Evolutionary conservation across 169 alveolate genomes (phyloP).

Genomic region (Cryptosporidium tyzzeri): DNA sequence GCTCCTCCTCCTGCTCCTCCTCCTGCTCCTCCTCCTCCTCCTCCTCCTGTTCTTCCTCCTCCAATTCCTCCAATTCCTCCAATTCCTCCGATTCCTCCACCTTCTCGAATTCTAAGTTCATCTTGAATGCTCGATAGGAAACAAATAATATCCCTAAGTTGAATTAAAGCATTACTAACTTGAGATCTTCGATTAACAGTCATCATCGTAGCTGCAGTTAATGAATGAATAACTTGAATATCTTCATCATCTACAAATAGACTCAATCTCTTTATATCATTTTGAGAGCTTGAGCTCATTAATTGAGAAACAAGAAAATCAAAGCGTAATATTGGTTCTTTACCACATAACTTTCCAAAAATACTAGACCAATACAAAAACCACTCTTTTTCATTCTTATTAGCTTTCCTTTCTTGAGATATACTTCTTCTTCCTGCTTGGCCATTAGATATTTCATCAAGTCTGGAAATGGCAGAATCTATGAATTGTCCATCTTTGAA

Average conservation of each 20-base stretch:
- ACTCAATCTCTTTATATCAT: constrained; percentile 36
- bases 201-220: constrained; percentile 73
- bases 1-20: no score
- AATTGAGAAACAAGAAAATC: constrained; percentile 56
- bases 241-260: constrained; percentile 34
- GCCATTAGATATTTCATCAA: constrained; percentile 29
- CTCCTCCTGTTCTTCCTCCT: no score
- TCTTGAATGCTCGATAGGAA: constrained; percentile 26
- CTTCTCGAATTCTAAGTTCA: not conserved
- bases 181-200: constrained; percentile 62
- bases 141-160: constrained; percentile 48
- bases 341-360: constrained; percentile 36
- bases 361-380: constrained; percentile 32
- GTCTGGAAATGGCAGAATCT: constrained; percentile 1
- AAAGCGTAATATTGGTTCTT: constrained; percentile 55
- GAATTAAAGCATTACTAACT: constrained; percentile 54
- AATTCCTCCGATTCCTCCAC: not conserved
- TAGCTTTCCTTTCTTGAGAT: not conserved
- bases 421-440: not conserved
- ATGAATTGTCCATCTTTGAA: constrained; percentile 47
- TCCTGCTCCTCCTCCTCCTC: no score
- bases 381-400: not conserved
- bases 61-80: not conserved
- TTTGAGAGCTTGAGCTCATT: constrained; percentile 35
- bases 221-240: constrained; percentile 42